Base-by-base conservation (phyloP, 257 asterid species). In the Solanum sejunctum region DNA sequence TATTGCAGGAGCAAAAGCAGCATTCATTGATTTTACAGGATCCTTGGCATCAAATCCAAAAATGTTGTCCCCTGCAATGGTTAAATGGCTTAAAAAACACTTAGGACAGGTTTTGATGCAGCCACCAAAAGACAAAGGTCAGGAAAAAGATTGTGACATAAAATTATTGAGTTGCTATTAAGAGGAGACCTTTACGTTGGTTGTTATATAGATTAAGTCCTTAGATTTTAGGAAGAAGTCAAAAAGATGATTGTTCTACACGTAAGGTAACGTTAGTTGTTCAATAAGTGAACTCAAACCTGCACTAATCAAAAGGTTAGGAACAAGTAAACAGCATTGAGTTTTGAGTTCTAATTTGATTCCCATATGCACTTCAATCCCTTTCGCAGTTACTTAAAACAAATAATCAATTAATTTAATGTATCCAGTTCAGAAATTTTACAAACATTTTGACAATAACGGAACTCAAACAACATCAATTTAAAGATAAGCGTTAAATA, bases 1-100 rank as follows among this genome's bases (percentile, higher is more conserved):
- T 41, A 95, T 81, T 8, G 98, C 99, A 9, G 98, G 96, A 41
- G 93, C 93, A 89, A 96, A 95, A 11, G 99, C 99, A 28, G 92
- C 93, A 61, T 92, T 78, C 98, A 96, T 91, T 7, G 99, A 96
- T 64, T 86, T 63, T 39, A 86, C 96, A 16, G 99, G 91, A 86
- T 95, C 93, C 2, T 89, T 90, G 3, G 96, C 93, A 88, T 96
- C 99, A 71, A 81, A 84, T 36, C 98, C 99, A 71, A 49, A 96
- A 36, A 96, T 95, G 83, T 96, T 96, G 80, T 96, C 99, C 78
- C 99, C 99, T 95, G 93, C 88, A 66, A 13, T 84, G 87, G 83
- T 47, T 61, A 84, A 21, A 21, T 43, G 28, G 15, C 6, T 45
- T 32, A 45, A 26, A 3, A 41, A 80, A 36, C 23, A 72, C 52